A percentile compares a stretch with the other conserved stretches of the same genome.
These are phyloP conservation scores for Spathaspora gorwiae DNA, from an alignment of 805 yeast species.

Conservation along the genomic window DNA sequence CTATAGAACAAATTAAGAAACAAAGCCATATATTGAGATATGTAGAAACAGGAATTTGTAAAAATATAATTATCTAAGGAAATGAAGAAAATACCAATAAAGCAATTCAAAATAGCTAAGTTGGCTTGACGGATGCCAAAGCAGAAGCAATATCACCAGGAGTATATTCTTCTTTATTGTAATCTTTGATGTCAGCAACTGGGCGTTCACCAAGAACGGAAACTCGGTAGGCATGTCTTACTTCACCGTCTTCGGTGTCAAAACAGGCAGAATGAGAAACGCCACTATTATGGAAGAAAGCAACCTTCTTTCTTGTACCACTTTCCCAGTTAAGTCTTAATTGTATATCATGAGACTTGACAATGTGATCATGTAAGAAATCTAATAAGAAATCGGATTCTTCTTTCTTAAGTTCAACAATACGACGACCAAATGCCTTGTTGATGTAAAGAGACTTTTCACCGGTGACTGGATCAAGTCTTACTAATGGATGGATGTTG, in stretches of 20 bases:
- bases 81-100: neutral
- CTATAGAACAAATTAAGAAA: too few relatives aligned
- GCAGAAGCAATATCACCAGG: conserved; percentile 31
- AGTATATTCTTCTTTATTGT: conserved; percentile 32
- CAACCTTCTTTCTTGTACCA: conserved; percentile 46
- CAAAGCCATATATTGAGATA: too few relatives aligned
- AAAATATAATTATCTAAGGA: neutral
- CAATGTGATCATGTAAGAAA: conserved; percentile 52
- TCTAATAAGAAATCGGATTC: conserved; percentile 61
- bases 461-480: conserved; percentile 69
- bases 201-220: conserved; percentile 76
- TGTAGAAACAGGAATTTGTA: too few relatives aligned
- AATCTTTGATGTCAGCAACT: conserved; percentile 35
- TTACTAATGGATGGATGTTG: conserved; percentile 63
- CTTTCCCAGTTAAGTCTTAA: conserved; percentile 70
- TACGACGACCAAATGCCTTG: conserved; percentile 58
- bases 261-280: conserved; percentile 64
- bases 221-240: conserved; percentile 70
- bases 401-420: conserved; percentile 67
- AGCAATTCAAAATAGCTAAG: neutral
- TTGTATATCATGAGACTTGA: conserved; percentile 55
- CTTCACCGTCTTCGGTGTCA: conserved; percentile 65
- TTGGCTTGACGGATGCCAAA: conserved; percentile 15
- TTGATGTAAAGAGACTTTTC: conserved; percentile 56
- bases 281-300: conserved; percentile 76